Evolutionary conservation across 371 early-diverging fungal species (phyloP), one percentile per base, ranked within the genome.

Genomic region (Rhizopus stolonifer): DNA sequence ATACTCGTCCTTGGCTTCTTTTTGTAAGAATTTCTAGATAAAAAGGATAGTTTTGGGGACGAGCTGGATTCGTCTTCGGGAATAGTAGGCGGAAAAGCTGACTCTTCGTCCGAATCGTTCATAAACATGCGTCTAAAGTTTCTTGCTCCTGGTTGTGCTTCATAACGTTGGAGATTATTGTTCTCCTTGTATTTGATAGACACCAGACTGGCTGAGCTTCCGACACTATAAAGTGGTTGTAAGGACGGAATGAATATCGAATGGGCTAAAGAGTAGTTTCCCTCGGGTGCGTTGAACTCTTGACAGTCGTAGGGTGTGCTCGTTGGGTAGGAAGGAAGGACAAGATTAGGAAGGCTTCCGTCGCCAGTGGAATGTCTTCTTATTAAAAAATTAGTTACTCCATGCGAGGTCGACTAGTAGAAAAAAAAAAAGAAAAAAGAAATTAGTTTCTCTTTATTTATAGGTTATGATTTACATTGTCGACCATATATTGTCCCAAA

Each of bases 101-200:
- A 50, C n/a, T 69, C 70, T 15, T 68, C 68, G 18, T 57, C 60
- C 19, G 67, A 63, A 6, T 63, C 67, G 15, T 21, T 23, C 17
- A 26, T 29, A 46, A 69, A 64, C 49, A 68, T 58, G 23, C 63
- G 58, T 26, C 68, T 54, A 19, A 70, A 66, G 23, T 58, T 60
- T 15, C 63, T 62, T 46, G 74, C 74, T 22, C 68, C 74, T 34
- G 74, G 74, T 46, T 70, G 74, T 15, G 74, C 59, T 58, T 64
- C 64, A 55, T 80, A 64, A 24, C 68, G 61, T 22, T 74, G 70
- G 23, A 74, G 38, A 17, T 72, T 66, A 69, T 58, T 38, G 56
- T 51, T 18, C 56, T 82, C 79, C 44, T 80, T 82, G 60, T 80
- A 82, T 62, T 84, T 84, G 45, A 84, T 79, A 14, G 80, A 75